A percentile compares a stretch with the other conserved stretches of the same genome.
Evolutionary conservation across 179 eudicot genomes (phyloP).

Genomic region (Camellia oleifera): DNA sequence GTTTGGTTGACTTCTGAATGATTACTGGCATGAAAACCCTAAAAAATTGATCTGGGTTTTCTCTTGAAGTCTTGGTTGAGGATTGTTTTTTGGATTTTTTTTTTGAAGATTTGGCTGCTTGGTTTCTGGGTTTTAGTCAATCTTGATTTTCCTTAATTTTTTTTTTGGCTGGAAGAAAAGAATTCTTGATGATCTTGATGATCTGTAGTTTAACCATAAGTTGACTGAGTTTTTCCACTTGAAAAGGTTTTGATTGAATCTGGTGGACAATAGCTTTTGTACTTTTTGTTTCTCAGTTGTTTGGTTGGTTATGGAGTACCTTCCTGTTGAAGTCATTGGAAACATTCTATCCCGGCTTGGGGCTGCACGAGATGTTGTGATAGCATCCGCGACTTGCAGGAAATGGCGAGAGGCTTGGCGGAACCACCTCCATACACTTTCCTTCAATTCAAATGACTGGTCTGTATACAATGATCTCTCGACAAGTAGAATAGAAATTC

Average conservation of each 20-base stretch:
- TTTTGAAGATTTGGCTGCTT: too few species aligned
- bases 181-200: too few species aligned
- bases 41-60: background rate
- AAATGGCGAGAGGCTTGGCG: constrained; percentile 91
- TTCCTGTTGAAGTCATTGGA: constrained; percentile 96
- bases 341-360: constrained; percentile 77
- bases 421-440: constrained; percentile 69
- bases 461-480: constrained; percentile 57
- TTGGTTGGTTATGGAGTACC: constrained; percentile 52
- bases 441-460: constrained; percentile 76
- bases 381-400: constrained; percentile 76
- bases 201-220: too few species aligned
- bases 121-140: too few species aligned
- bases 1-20: background rate
- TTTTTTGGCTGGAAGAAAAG: too few species aligned
- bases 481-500: constrained; percentile 58
- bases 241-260: background rate
- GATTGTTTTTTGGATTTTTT: background rate
- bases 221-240: background rate
- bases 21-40: background rate
- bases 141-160: too few species aligned
- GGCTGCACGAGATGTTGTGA: constrained; percentile 81
- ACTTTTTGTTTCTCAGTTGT: background rate
- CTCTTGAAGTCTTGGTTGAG: constrained; percentile 2
- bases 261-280: background rate